Percentiles rank a stretch among this genome's conserved stretches.
These are phyloP conservation scores for Gentiana macrophylla DNA, from an alignment of 257 asterid genomes.

Conservation along the genomic window DNA sequence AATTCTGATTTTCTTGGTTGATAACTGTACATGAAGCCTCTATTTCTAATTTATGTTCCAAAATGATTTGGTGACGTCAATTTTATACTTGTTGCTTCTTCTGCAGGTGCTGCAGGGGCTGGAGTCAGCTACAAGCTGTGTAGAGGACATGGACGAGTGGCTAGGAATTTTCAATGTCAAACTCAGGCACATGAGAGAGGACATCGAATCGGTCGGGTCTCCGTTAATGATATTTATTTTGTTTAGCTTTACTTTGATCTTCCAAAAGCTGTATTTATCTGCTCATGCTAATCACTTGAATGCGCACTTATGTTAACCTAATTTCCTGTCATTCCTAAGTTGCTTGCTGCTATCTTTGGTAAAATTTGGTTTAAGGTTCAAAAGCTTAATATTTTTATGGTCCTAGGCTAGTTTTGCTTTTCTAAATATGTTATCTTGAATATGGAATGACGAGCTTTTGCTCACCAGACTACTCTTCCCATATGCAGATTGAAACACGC, in stretches of 20 bases:
- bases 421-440: background rate
- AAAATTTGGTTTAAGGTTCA: no score
- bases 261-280: background rate
- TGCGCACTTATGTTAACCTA: background rate
- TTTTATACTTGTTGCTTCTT: slow-evolving; percentile 15
- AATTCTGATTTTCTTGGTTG: no score
- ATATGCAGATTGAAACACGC: slow-evolving; percentile 78
- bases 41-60: background rate
- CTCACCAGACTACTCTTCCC: slow-evolving; percentile 8
- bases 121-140: slow-evolving; percentile 69
- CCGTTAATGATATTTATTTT: slow-evolving; percentile 1
- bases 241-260: background rate
- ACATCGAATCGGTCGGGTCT: slow-evolving; percentile 77
- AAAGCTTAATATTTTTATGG: background rate
- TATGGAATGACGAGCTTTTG: no score
- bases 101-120: slow-evolving; percentile 83
- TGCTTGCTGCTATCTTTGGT: background rate
- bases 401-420: background rate
- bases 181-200: slow-evolving; percentile 99
- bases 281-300: background rate
- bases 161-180: slow-evolving; percentile 83
- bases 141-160: slow-evolving; percentile 99
- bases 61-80: slow-evolving; percentile 1
- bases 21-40: no score
- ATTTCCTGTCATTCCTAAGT: no score